Conservation (phyloP, 164 flowering plant genomes). For the Piper betle region DNA sequence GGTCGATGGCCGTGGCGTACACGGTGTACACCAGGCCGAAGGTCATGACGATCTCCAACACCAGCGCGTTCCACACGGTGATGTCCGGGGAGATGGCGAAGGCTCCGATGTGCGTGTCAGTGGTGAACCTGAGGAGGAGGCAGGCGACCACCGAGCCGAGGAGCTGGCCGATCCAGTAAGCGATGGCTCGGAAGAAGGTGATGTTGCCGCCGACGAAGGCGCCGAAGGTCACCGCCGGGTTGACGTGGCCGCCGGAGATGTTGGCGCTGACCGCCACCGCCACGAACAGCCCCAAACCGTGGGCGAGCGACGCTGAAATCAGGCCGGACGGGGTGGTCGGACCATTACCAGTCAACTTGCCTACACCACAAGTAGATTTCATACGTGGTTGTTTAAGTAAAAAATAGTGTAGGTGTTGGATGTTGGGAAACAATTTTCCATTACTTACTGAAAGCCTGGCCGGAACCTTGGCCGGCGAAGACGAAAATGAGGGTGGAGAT, state of each 20-base stretch:
- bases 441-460: constrained; percentile 32
- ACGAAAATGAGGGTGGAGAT: constrained; percentile 33
- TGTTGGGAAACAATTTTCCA: not conserved
- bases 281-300: constrained; percentile 30
- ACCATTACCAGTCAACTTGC: constrained; percentile 25
- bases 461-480: constrained; percentile 42
- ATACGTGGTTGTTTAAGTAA: not conserved
- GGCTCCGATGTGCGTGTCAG: constrained; percentile 33
- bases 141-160: constrained; percentile 32
- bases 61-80: constrained; percentile 21
- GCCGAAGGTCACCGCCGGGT: constrained; percentile 45
- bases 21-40: constrained; percentile 39
- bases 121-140: constrained; percentile 26
- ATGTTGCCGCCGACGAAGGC: constrained; percentile 41
- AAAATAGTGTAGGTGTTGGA: not conserved
- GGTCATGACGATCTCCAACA: constrained; percentile 36
- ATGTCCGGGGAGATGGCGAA: constrained; percentile 24
- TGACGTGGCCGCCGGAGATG: constrained; percentile 42
- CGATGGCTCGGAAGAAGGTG: constrained; percentile 20
- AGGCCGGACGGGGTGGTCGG: constrained; percentile 32
- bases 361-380: constrained; percentile 11
- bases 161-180: constrained; percentile 38
- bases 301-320: constrained; percentile 25
- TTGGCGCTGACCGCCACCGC: constrained; percentile 35
- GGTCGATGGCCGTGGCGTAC: constrained; percentile 32